Conservation (phyloP, 2,329 filamentous ascomycete genomes). For the Curvularia sp. region DNA sequence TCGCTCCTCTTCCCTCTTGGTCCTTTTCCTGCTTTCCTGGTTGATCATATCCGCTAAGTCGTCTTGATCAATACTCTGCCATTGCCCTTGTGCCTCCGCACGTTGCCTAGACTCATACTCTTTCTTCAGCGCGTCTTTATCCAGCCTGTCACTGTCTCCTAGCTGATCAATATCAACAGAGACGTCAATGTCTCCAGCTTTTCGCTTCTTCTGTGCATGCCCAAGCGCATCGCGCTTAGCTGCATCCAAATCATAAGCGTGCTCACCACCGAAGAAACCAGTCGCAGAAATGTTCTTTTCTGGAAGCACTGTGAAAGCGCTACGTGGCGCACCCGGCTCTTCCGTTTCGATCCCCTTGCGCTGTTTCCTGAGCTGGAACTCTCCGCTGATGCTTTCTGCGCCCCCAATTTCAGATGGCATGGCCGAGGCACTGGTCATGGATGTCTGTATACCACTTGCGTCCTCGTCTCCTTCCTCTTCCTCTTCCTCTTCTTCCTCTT, state of each 20-base stretch:
- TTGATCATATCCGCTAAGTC: conserved; percentile 96
- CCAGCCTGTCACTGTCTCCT: conserved; percentile 75
- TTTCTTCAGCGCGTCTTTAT: conserved; percentile 81
- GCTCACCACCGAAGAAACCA: conserved; percentile 96
- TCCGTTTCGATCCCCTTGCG: conserved; percentile 84
- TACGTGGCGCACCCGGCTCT: conserved; percentile 72
- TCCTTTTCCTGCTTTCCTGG: conserved; percentile 86
- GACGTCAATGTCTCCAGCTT: conserved; percentile 93
- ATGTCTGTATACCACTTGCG: conserved; percentile 71
- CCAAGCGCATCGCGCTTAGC: conserved; percentile 69
- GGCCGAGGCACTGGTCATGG: conserved; percentile 75
- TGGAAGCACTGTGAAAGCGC: conserved; percentile 87
- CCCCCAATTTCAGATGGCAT: conserved; percentile 80
- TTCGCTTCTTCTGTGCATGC: conserved; percentile 83
- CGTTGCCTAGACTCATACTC: conserved; percentile 77
- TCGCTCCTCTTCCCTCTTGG: conserved; percentile 85
- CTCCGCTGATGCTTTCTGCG: conserved; percentile 78
- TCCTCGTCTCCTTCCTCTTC: conserved; percentile 67
- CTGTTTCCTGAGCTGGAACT: conserved; percentile 90
- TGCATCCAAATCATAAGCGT: conserved; percentile 84
- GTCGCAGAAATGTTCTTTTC: conserved; percentile 85
- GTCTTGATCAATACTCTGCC: conserved; percentile 82
- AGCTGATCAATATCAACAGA: conserved; percentile 87
- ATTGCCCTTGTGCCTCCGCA: conserved; percentile 66
- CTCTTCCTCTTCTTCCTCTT: conserved; percentile 72